Evolutionary conservation across 1,284 basidiomycete species (phyloP), one percentile per base, ranked within the genome.

Genomic region (Athelia sp.): DNA sequence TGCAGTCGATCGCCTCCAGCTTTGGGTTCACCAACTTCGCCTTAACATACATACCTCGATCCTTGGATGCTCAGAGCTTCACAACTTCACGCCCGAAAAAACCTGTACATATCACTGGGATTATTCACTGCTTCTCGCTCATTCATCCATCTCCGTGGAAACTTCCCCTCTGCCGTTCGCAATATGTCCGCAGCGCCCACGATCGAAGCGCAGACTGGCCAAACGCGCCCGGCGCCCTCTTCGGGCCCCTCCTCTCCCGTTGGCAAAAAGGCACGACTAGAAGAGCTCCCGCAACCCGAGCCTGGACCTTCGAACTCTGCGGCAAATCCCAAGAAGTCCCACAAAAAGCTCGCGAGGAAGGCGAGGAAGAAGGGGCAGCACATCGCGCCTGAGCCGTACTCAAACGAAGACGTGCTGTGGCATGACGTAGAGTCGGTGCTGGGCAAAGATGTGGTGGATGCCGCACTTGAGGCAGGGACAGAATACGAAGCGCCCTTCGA

Each of bases 331-430:
- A 40, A 40, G 36, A 40, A 40, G 19, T 40, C 36, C n/a, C 19
- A 17, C 36, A 40, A 40, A 21, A 40, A 40, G 36, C n/a, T 17
- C n/a, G 36, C 43, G 19, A 21, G 24, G 10, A 44, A 44, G 23
- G 43, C 43, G 49, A 49, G 52, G 44, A 57, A 55, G 44, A 55
- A 52, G 36, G 38, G 60, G 56, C 17, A 61, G 52, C 29, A 60
- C 15, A 47, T 52, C 35, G 55, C 76, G 3, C 81, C 84, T 1
- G 88, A 90, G 52, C 70, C 76, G 1, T 88, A 79, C 58, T 84
- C 88, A 1, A 55, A 77, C 2, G 88, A 87, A 42, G 90, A 94
- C 60, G 86, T 93, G 2, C 70, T 90, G 31, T 83, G 78, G 65
- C 78, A 74, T 44, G 91, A 96, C 55, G 77, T 92, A 21, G 64